phyloP scores from a whole-genome alignment of 176 grass and related monocot genomes.

The Aechmea fasciata region DNA sequence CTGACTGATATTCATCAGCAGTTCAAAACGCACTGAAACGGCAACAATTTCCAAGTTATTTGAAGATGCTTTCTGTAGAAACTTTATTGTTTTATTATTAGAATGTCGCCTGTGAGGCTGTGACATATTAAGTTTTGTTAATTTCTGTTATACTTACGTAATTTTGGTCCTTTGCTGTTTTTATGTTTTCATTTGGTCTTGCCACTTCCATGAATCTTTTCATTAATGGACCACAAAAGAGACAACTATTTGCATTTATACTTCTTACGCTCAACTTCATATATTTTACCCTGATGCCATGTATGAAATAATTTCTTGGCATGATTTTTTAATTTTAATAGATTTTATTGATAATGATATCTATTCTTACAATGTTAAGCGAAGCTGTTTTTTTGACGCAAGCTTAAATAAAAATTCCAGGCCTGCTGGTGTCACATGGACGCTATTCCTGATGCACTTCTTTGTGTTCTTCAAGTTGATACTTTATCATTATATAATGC shows the following conservation, averaged over 20 bases:
- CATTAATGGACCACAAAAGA: too few species aligned
- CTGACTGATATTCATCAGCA: too few species aligned
- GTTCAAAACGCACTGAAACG: too few species aligned
- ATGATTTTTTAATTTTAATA: not conserved
- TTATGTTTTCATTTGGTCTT: not conserved
- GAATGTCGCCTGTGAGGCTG: not conserved
- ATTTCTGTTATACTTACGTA: not conserved
- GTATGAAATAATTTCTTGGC: too few species aligned
- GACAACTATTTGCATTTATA: slow-evolving; percentile 15
- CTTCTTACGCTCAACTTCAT: not conserved
- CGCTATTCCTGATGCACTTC: slow-evolving; percentile 59
- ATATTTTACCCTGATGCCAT: too few species aligned
- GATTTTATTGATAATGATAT: not conserved
- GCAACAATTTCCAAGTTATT: too few species aligned
- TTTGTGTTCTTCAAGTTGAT: slow-evolving; percentile 81
- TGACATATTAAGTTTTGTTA: not conserved
- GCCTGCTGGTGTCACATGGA: slow-evolving; percentile 89
- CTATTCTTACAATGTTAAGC: not conserved
- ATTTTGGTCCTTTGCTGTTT: not conserved
- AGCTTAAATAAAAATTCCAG: slow-evolving; percentile 34
- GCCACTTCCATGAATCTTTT: not conserved
- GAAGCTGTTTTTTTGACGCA: slow-evolving; percentile 16
- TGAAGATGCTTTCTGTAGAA: too few species aligned
- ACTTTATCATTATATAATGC: slow-evolving; percentile 75
- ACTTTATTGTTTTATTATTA: too few species aligned